Evolutionary conservation across 139 green algal genomes (phyloP), one percentile per base, ranked within the genome.

Genomic region (Chlamydomonas schloesseri): DNA sequence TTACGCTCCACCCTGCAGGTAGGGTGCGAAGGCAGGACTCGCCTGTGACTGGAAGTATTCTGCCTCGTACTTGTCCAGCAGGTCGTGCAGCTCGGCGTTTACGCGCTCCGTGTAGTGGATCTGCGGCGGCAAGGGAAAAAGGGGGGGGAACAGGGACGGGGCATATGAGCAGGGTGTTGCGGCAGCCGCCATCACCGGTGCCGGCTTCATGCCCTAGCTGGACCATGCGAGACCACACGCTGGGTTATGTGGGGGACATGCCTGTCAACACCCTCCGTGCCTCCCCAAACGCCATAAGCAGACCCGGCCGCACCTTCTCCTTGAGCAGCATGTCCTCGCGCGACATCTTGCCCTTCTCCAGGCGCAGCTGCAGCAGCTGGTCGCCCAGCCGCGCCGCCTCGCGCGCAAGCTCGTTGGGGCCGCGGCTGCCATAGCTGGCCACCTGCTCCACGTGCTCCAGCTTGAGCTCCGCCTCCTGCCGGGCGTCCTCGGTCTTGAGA

Each of bases 21-120:
- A n/a, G n/a, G n/a, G n/a, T n/a, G n/a, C n/a, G n/a, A n/a, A n/a
- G n/a, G 6, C 42, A 8, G 5, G 42, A 50, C 42, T 50, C 42
- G 42, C 42, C 42, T 50, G 82, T 42, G 81, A 34, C 67, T 86
- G 55, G 71, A 89, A 89, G 84, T 91, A 90, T 83, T 92, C 88
- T 21, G 64, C 65, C 87, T 94, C 91, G 74, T 92, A 90, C 80
- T 90, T 88, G 68, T 93, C 86, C 83, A 96, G 81, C 53, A 93
- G 85, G 68, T 92, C 91, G 87, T 93, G 91, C 73, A 95, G 93
- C 89, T 94, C 91, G 0, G 82, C 87, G 60, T 93, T 94, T n/a
- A 93, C 90, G 29, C 88, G 78, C 89, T 95, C 92, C 71, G 91
- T 81, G 83, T 94, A 95, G 79, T 87, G 74, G 23, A 94, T 88